Conservation (phyloP, 2,329 filamentous ascomycete genomes). For the Akanthomyces muscarius region DNA sequence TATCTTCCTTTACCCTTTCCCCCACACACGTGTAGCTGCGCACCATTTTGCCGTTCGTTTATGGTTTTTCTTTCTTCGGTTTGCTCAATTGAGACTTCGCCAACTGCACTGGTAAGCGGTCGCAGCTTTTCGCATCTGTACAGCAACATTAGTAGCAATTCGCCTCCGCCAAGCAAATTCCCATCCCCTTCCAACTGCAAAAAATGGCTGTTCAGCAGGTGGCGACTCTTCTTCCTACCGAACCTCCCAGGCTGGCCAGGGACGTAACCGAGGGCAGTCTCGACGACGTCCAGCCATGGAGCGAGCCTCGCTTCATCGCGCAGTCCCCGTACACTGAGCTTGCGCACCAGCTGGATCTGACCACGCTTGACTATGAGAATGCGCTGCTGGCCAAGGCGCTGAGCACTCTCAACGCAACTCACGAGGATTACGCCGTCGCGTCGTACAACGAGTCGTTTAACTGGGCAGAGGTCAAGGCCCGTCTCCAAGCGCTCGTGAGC, state of each 20-base stretch:
- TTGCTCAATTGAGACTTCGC: not conserved
- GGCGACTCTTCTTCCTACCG: slow-evolving; percentile 18
- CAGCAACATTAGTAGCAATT: not conserved
- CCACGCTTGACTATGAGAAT: slow-evolving; percentile 60
- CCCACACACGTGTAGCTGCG: not conserved
- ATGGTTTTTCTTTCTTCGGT: not conserved
- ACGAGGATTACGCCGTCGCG: slow-evolving; percentile 71
- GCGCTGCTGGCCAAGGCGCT: slow-evolving; percentile 70
- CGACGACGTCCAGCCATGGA: slow-evolving; percentile 24
- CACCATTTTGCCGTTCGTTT: not conserved
- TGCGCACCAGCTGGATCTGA: slow-evolving; percentile 69
- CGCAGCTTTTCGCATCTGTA: slow-evolving; percentile 4
- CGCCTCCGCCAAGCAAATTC: not conserved
- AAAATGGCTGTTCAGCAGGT: slow-evolving; percentile 13
- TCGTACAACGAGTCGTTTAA: slow-evolving; percentile 74
- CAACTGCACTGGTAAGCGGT: not conserved
- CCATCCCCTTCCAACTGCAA: not conserved
- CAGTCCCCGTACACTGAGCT: slow-evolving; percentile 72
- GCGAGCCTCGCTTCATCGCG: slow-evolving; percentile 43
- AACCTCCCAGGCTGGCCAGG: slow-evolving; percentile 25
- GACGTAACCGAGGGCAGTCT: slow-evolving; percentile 21
- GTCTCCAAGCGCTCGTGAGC: slow-evolving; percentile 50
- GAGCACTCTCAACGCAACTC: slow-evolving; percentile 56
- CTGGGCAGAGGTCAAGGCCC: slow-evolving; percentile 60
- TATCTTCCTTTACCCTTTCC: not conserved